phyloP scores from a whole-genome alignment of 805 yeast species.

The Torulaspora quercuum region DNA sequence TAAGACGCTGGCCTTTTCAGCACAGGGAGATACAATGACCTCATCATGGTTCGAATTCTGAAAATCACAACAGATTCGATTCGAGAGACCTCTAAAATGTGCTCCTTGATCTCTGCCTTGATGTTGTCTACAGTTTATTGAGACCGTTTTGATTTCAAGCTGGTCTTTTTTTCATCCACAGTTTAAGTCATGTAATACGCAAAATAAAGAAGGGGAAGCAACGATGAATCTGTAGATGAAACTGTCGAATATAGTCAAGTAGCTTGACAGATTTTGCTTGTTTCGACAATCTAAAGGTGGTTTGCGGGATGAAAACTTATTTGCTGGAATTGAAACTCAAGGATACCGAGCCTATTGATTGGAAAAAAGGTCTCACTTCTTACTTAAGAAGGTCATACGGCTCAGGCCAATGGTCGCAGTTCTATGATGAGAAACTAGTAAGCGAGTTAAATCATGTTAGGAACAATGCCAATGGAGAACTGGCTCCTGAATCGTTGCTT shows the following conservation, averaged over 20 bases:
- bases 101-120: too few relatives aligned
- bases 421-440: conserved; percentile 30
- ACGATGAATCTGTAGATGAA: too few relatives aligned
- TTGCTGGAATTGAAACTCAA: conserved; percentile 26
- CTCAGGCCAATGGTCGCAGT: conserved; percentile 31
- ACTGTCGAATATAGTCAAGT: too few relatives aligned
- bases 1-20: background rate
- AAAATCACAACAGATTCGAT: background rate
- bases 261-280: too few relatives aligned
- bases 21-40: background rate
- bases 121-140: too few relatives aligned
- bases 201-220: too few relatives aligned
- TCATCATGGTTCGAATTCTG: conserved; percentile 1
- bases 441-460: conserved; percentile 31
- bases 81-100: background rate
- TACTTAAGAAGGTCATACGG: conserved; percentile 35
- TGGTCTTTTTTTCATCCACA: too few relatives aligned
- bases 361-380: conserved; percentile 32
- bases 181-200: too few relatives aligned
- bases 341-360: conserved; percentile 33
- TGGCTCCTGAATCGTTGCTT: conserved; percentile 32
- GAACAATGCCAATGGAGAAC: conserved; percentile 34
- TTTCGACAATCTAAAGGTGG: background rate
- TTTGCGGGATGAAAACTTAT: conserved; percentile 26
- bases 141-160: too few relatives aligned